Percentiles rank a stretch among this genome's conserved stretches.
Conservation (phyloP, 768 basidiomycete species). For the Clavulina sp. region DNA sequence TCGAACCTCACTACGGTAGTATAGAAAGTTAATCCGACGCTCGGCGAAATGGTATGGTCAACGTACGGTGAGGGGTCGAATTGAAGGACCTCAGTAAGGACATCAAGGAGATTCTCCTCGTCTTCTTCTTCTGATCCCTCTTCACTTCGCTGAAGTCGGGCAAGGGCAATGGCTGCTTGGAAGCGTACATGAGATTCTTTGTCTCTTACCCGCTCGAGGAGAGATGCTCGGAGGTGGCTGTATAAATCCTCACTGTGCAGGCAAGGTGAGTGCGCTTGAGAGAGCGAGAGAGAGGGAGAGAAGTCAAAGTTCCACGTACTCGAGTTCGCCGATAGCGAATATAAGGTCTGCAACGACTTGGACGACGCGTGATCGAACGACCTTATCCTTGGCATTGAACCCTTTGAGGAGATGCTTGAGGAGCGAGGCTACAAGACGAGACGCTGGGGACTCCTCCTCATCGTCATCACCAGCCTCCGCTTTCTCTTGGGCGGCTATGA, state of each 20-base stretch:
- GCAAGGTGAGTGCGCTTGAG: too few species aligned
- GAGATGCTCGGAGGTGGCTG: constrained; percentile 34
- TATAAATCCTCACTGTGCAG: constrained; percentile 58
- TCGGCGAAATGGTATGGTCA: neutral
- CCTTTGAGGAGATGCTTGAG: constrained; percentile 60
- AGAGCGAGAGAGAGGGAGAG: neutral
- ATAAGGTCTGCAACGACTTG: constrained; percentile 69
- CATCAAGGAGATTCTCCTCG: constrained; percentile 32
- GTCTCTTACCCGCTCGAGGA: constrained; percentile 60
- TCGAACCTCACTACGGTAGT: constrained; percentile 58
- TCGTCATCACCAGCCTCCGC: constrained; percentile 23
- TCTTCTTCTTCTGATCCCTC: constrained; percentile 33
- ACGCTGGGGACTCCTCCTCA: constrained; percentile 44
- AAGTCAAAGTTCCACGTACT: constrained; percentile 34
- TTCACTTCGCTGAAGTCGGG: constrained; percentile 58
- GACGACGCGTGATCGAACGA: constrained; percentile 61
- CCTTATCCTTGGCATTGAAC: constrained; percentile 75
- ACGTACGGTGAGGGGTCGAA: constrained; percentile 65
- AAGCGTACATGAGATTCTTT: constrained; percentile 62
- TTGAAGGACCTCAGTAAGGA: constrained; percentile 47
- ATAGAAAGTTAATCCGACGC: neutral
- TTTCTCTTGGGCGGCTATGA: constrained; percentile 15
- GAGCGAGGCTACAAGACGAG: constrained; percentile 50
- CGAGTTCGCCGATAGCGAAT: constrained; percentile 62
- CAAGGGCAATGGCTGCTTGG: constrained; percentile 64